phyloP scores from a whole-genome alignment of 1,284 basidiomycete species.

The Malassezia restricta region DNA sequence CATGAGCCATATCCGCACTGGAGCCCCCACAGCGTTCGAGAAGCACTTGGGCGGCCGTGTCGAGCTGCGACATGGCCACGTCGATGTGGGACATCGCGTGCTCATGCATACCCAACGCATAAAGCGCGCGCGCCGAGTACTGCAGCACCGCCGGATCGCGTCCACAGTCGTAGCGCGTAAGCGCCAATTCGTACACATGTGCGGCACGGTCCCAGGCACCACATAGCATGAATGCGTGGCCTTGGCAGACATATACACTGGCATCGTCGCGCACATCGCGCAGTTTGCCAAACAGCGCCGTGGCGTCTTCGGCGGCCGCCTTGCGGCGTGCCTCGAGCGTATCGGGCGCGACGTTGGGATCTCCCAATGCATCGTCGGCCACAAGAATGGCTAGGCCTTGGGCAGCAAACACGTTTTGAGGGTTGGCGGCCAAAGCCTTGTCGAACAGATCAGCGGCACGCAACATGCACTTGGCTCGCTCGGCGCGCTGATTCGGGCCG shows the following conservation, averaged over 20 bases:
- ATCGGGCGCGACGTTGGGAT: slow-evolving; percentile 20
- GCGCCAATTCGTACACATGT: slow-evolving; percentile 40
- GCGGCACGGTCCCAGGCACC: slow-evolving; percentile 38
- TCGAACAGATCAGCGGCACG: slow-evolving; percentile 42
- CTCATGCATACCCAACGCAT: slow-evolving; percentile 32
- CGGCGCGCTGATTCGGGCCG: slow-evolving; percentile 26
- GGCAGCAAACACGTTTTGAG: slow-evolving; percentile 37
- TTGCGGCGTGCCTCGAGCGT: slow-evolving; percentile 20
- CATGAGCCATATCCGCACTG: not conserved
- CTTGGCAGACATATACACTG: slow-evolving; percentile 43
- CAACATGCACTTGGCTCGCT: slow-evolving; percentile 34
- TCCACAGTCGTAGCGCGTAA: slow-evolving; percentile 22
- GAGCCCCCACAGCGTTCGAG: not conserved
- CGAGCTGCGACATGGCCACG: slow-evolving; percentile 27
- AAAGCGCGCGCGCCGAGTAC: slow-evolving; percentile 38
- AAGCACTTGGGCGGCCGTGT: slow-evolving; percentile 16
- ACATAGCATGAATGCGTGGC: slow-evolving; percentile 42
- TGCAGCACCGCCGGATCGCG: slow-evolving; percentile 29
- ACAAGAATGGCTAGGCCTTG: slow-evolving; percentile 42
- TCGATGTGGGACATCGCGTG: slow-evolving; percentile 26
- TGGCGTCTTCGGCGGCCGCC: slow-evolving; percentile 34
- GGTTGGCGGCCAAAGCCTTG: slow-evolving; percentile 32
- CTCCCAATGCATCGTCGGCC: slow-evolving; percentile 39
- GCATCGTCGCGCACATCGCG: slow-evolving; percentile 41
- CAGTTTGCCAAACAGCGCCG: slow-evolving; percentile 36